Percentiles rank a stretch among this genome's conserved stretches.
These are phyloP conservation scores for Plasmodium vinckei DNA, from an alignment of 169 alveolate genomes.

Conservation along the genomic window DNA sequence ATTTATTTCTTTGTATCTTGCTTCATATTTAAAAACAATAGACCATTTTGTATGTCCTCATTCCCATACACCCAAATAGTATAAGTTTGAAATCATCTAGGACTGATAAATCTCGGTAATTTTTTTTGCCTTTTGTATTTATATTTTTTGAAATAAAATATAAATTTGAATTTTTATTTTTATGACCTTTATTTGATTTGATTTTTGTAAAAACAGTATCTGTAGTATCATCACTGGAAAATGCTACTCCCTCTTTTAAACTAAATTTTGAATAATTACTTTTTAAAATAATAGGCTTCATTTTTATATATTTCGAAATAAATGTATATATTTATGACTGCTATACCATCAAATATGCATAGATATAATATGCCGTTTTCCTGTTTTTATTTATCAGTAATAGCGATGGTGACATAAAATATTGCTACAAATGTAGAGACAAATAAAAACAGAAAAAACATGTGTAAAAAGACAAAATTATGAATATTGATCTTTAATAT, in stretches of 20 bases:
- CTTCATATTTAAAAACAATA: constrained; percentile 10
- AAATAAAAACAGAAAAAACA: too few species aligned
- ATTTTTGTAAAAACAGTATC: constrained; percentile 34
- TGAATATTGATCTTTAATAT: too few species aligned
- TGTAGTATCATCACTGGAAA: constrained; percentile 65
- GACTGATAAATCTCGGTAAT: constrained; percentile 14
- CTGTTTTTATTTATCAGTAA: too few species aligned
- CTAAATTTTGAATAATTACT: constrained; percentile 23
- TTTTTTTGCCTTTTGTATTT: not conserved
- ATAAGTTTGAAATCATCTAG: constrained; percentile 55
- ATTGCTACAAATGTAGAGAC: too few species aligned
- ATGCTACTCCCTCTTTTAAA: constrained; percentile 26
- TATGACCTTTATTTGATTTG: not conserved
- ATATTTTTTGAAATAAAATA: constrained; percentile 3
- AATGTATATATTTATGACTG: too few species aligned
- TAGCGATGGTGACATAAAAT: too few species aligned
- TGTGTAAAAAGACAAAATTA: too few species aligned
- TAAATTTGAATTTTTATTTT: constrained; percentile 6
- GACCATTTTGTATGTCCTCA: constrained; percentile 57
- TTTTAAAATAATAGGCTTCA: constrained; percentile 14
- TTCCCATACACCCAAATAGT: constrained; percentile 69
- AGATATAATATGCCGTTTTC: not conserved
- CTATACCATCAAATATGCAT: too few species aligned
- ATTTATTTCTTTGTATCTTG: not conserved
- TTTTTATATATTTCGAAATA: constrained; percentile 2